Evolutionary conservation across 2,329 filamentous ascomycete genomes (phyloP).

Genomic region (Aspergillus amoenus): DNA sequence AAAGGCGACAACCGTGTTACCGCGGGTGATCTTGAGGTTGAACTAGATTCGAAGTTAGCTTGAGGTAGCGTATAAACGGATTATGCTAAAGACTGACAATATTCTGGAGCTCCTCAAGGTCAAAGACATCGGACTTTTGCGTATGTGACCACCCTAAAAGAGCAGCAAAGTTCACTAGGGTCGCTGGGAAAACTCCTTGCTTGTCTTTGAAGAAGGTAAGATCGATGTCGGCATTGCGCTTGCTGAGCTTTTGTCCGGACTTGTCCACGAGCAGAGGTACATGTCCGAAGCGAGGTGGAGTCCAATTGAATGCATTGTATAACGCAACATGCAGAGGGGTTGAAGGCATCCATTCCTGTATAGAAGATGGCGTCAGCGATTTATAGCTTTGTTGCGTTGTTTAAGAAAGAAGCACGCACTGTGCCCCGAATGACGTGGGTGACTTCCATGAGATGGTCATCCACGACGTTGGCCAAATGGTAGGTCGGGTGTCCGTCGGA

Average conservation of each 20-base stretch:
- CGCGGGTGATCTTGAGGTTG: constrained; percentile 83
- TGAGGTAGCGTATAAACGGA: neutral
- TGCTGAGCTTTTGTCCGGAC: constrained; percentile 78
- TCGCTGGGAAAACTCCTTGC: constrained; percentile 61
- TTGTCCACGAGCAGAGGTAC: constrained; percentile 71
- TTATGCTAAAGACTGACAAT: constrained; percentile 51
- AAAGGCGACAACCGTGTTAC: constrained; percentile 78
- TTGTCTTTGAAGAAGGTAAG: constrained; percentile 57
- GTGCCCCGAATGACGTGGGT: constrained; percentile 92
- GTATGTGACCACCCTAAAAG: constrained; percentile 80
- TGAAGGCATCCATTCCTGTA: constrained; percentile 88
- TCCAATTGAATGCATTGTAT: constrained; percentile 77
- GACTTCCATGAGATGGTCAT: constrained; percentile 93
- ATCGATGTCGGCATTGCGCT: constrained; percentile 71
- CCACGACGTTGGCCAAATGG: constrained; percentile 94
- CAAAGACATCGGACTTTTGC: constrained; percentile 67
- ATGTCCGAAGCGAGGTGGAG: constrained; percentile 73
- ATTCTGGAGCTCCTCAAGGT: constrained; percentile 67
- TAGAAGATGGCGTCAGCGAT: neutral
- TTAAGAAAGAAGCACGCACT: constrained; percentile 44
- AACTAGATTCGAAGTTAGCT: constrained; percentile 53
- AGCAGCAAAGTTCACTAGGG: constrained; percentile 77
- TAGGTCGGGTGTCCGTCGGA: constrained; percentile 92
- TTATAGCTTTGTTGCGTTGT: neutral
- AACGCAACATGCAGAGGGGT: constrained; percentile 75